Base-by-base conservation (phyloP, 2,329 filamentous ascomycete genomes). In the Fusarium nisikadoi region DNA sequence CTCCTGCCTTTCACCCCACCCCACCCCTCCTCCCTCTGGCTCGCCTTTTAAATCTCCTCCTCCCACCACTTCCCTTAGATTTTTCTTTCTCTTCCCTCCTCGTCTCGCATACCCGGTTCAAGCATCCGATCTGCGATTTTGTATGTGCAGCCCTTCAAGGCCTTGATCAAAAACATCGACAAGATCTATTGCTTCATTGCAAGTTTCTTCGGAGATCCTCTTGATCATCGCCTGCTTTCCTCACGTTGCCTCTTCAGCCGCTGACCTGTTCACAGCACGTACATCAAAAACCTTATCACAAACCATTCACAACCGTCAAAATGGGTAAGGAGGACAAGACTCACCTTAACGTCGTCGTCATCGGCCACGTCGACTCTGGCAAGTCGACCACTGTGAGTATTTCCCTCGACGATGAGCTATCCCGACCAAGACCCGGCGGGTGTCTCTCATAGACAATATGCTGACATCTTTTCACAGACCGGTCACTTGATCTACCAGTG, bases 401-500 rank as follows among this genome's bases (percentile, higher is more conserved):
- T 45, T 43, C 56, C 68, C 56, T 38, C 43, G 79, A 75, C 49
- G 59, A 71, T 57, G 49, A 57, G 46, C 55, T 63, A 61, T 62
- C 71, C 72, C 58, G 70, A 45, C 49, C 73, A 62, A 16, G 6
- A 69, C 29, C 17, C 55, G 53, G 41, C 33, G 71, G 62, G 72
- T 43, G 33, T 29, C 27, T 9, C 6, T 23, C 11, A 20, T 9
- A 39, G 16, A 33, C 42, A 61, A 29, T 1, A 65, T 73, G 68
- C 76, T 76, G 64, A 81, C 70, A 79, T 69, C 79, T 72, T 78
- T 79, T 19, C 78, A 81, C 79, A 85, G 85, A 93, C 86, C 81
- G 91, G 92, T 86, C 92, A 95, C 90, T 92, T 99, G 92, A 98
- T 99, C 93, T 98, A 98, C 94, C 95, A 99, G 93, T 98, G 96